A percentile compares a stretch with the other conserved stretches of the same genome.
These are phyloP conservation scores for Phoma sp. DNA, from an alignment of 2,329 filamentous ascomycete species.

Conservation along the genomic window DNA sequence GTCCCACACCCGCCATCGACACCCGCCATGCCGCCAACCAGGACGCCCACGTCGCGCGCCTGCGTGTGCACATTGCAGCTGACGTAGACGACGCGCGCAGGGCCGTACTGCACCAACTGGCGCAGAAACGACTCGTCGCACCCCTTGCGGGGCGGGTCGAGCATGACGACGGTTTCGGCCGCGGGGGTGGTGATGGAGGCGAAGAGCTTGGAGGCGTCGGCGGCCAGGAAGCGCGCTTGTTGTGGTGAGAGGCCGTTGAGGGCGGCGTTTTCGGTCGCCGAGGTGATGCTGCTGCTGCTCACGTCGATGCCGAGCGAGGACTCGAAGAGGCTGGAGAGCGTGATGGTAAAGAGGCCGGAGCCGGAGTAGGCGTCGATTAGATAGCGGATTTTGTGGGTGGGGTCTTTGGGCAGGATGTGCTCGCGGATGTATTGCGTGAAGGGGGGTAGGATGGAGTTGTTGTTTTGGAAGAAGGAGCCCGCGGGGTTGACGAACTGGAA, in stretches of 20 bases:
- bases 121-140: conserved; percentile 84
- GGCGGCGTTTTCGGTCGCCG: conserved; percentile 76
- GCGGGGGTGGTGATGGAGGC: conserved; percentile 73
- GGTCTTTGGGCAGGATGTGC: conserved; percentile 66
- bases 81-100: conserved; percentile 85
- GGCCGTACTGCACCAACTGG: conserved; percentile 80
- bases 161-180: conserved; percentile 87
- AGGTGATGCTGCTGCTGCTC: conserved; percentile 76
- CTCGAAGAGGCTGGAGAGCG: conserved; percentile 79
- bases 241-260: conserved; percentile 73
- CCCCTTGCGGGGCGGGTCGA: conserved; percentile 95
- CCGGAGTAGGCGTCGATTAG: conserved; percentile 98
- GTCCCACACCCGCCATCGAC: conserved; percentile 44
- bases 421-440: conserved; percentile 89
- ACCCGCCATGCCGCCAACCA: conserved; percentile 72
- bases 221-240: conserved; percentile 84
- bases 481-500: conserved; percentile 90
- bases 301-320: conserved; percentile 92
- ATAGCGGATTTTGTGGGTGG: conserved; percentile 67
- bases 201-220: conserved; percentile 86
- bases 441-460: conserved; percentile 90
- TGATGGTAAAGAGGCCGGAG: conserved; percentile 96
- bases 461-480: conserved; percentile 98
- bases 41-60: conserved; percentile 86
- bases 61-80: conserved; percentile 99